A percentile compares a stretch with the other conserved stretches of the same genome.
Evolutionary conservation across 1,284 basidiomycete species (phyloP).

Genomic region (Sanghuangporus baumii): DNA sequence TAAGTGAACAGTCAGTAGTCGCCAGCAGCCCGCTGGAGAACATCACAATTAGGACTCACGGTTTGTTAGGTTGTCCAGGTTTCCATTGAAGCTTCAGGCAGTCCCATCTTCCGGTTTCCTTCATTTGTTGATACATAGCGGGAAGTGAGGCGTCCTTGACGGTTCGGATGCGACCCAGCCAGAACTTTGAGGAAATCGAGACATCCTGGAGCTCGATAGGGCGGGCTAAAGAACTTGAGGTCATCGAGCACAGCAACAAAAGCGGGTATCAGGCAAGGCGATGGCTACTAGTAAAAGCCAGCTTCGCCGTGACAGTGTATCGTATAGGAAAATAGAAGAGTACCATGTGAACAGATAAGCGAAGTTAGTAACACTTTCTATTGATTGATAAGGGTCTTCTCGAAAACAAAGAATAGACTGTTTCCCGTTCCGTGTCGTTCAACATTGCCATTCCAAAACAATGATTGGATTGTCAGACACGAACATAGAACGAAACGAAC

Average conservation of each 20-base stretch:
- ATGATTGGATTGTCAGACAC: no score
- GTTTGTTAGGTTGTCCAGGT: constrained; percentile 22
- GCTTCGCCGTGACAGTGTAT: not conserved
- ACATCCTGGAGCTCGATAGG: constrained; percentile 13
- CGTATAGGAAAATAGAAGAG: not conserved
- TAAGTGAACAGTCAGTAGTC: not conserved
- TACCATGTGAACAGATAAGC: not conserved
- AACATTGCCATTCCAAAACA: no score
- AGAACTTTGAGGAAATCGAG: constrained; percentile 19
- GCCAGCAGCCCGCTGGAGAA: not conserved
- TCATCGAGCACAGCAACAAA: not conserved
- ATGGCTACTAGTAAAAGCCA: no score
- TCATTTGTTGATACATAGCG: constrained; percentile 22
- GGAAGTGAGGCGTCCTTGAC: constrained; percentile 18
- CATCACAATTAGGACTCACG: constrained; percentile 13
- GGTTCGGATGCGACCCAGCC: constrained; percentile 16
- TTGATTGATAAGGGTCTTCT: not conserved
- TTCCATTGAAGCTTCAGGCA: constrained; percentile 23
- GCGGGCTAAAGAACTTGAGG: not conserved
- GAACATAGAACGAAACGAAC: no score
- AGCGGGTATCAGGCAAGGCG: no score
- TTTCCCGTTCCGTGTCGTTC: not conserved
- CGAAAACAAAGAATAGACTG: not conserved
- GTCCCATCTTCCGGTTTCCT: constrained; percentile 23
- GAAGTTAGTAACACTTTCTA: not conserved